Evolutionary conservation across 2,329 filamentous ascomycete species (phyloP), one percentile per base, ranked within the genome.

Genomic region (Pyrenochaeta sp.): DNA sequence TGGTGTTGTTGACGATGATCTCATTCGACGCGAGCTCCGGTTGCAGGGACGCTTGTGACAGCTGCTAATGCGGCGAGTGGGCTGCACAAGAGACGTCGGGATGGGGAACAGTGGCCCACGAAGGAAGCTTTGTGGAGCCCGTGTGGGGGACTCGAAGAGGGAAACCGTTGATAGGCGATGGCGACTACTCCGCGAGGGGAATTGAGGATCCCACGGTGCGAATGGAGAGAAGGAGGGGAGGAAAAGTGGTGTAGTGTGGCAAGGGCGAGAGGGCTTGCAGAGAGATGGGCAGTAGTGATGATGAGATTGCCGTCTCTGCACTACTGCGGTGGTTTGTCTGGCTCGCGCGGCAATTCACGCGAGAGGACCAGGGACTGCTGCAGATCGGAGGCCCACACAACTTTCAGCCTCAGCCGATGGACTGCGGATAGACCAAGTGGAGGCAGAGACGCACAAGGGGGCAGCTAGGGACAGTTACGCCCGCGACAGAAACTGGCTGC

Each of bases 331-430:
- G 63, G 67, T 68, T 67, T 66, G 61, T 60, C 61, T 68, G 66
- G 65, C 61, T 67, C 52, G 61, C 58, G 60, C 65, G 66, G 65
- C 63, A 68, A 62, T 65, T 66, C 58, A 64, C 61, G 64, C 60
- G 66, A 65, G 61, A 66, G n/a, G 63, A 69, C 67, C 63, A 73
- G 71, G 71, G 66, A 66, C 61, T 65, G 55, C 43, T 71, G 71
- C 67, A 71, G 71, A 72, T 72, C 68, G 58, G 65, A 40, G 69
- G 65, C 68, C 70, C 70, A 72, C 66, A 56, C 58, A 61, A 44
- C 51, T 61, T 72, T 73, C 67, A 73, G 71, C 68, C 69, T 74
- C 71, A 71, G 61, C 64, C 69, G 71, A 69, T 60, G 58, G 58
- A 56, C 60, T 67, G 66, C 66, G 67, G 68, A 68, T 60, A 60